A percentile compares a stretch with the other conserved stretches of the same genome.
Conservation (phyloP, 306 rosid genomes). For the Astragalus glycyphyllos region DNA sequence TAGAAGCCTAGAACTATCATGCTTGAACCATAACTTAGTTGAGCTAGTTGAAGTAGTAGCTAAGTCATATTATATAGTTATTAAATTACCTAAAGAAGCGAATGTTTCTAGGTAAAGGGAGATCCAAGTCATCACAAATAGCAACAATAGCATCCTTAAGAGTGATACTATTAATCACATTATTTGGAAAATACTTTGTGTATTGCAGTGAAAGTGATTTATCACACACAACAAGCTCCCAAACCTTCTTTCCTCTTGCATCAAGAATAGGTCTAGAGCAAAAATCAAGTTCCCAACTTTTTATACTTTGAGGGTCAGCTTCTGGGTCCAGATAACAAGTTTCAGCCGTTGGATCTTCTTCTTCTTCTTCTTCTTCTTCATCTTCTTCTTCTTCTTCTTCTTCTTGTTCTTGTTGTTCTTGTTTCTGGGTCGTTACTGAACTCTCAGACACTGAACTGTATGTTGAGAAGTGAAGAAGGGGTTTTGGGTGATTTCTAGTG, state of each 20-base stretch:
- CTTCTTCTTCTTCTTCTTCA: constrained; percentile 46
- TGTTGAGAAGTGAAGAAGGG: constrained; percentile 48
- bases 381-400: too few relatives aligned
- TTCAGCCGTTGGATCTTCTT: constrained; percentile 81
- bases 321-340: constrained; percentile 74
- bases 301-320: constrained; percentile 62
- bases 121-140: constrained; percentile 64
- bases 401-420: constrained; percentile 53
- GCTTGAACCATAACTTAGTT: neutral
- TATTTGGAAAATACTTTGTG: constrained; percentile 90
- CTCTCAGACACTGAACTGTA: constrained; percentile 63
- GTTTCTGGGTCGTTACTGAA: constrained; percentile 62
- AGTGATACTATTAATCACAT: constrained; percentile 89
- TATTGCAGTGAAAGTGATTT: constrained; percentile 79
- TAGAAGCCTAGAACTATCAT: neutral
- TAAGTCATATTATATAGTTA: neutral
- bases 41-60: neutral
- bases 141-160: constrained; percentile 76
- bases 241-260: constrained; percentile 87
- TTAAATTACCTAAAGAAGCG: constrained; percentile 84
- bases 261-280: constrained; percentile 96
- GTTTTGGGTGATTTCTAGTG: constrained; percentile 38
- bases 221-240: constrained; percentile 95
- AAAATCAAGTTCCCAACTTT: constrained; percentile 91
- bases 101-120: constrained; percentile 76